Evolutionary conservation across 2,329 filamentous ascomycete species (phyloP).

Genomic region (Neonectria coccinea): DNA sequence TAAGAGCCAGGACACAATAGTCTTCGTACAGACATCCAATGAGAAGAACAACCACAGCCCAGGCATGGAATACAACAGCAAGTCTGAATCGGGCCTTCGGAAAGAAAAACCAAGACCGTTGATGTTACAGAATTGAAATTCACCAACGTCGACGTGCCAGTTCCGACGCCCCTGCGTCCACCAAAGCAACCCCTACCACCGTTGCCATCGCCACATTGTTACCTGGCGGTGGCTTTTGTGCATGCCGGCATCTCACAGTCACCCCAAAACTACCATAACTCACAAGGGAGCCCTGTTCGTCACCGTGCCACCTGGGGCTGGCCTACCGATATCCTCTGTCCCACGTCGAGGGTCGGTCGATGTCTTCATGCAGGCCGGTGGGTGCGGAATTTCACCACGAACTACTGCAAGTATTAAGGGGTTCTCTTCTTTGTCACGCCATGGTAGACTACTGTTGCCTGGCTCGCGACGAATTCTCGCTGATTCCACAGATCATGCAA

Average conservation of each 20-base stretch:
- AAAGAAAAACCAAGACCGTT: background rate
- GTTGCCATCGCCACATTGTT: slow-evolving; percentile 11
- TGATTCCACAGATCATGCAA: background rate
- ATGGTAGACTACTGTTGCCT: background rate
- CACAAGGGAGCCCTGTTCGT: slow-evolving; percentile 8
- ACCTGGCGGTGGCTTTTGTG: background rate
- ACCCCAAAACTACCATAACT: background rate
- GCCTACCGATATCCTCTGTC: background rate
- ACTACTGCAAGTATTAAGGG: background rate
- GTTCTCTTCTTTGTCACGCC: background rate
- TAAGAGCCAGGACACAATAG: background rate
- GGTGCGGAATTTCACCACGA: background rate
- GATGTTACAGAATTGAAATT: slow-evolving; percentile 2
- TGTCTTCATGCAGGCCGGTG: background rate
- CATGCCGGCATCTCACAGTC: background rate
- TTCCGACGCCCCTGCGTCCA: background rate
- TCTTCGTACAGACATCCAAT: background rate
- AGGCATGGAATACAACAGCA: background rate
- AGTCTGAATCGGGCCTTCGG: background rate
- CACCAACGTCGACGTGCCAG: background rate
- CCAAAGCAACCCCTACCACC: slow-evolving; percentile 2
- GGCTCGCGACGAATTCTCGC: too few relatives aligned
- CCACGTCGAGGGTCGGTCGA: background rate
- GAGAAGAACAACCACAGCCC: background rate
- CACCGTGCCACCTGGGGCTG: background rate